phyloP scores from a whole-genome alignment of 1,284 basidiomycete genomes.

The Xerocomus amazonicus region DNA sequence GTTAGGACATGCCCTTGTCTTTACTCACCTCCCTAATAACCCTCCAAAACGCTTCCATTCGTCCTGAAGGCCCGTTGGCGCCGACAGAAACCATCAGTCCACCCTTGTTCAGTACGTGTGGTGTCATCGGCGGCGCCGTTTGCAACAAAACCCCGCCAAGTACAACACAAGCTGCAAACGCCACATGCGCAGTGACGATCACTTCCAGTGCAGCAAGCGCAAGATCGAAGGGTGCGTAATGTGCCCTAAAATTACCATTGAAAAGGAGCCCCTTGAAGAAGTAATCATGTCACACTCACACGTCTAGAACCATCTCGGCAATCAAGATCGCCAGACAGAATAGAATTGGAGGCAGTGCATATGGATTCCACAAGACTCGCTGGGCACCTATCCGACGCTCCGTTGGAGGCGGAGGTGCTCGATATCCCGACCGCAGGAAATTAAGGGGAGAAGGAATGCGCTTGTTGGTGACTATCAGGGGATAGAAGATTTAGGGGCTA shows the following conservation, averaged over 20 bases:
- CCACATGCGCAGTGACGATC: conserved; percentile 72
- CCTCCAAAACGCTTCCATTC: conserved; percentile 73
- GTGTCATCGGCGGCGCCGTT: conserved; percentile 65
- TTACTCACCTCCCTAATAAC: conserved; percentile 72
- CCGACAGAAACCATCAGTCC: conserved; percentile 7
- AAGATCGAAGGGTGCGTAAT: conserved; percentile 71
- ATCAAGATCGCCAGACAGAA: conserved; percentile 32
- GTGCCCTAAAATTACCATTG: conserved; percentile 36
- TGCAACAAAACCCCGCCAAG: conserved; percentile 84
- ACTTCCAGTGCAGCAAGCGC: conserved; percentile 72
- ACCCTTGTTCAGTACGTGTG: conserved; percentile 8
- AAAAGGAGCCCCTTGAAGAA: neutral
- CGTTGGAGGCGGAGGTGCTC: conserved; percentile 2
- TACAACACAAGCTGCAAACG: conserved; percentile 75
- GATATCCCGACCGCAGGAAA: conserved; percentile 17
- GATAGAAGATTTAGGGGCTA: neutral
- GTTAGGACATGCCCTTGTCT: neutral
- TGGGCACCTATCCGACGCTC: conserved; percentile 11
- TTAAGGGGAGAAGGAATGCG: conserved; percentile 24
- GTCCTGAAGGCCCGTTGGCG: conserved; percentile 7
- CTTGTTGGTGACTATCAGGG: conserved; percentile 30
- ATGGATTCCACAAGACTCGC: conserved; percentile 29
- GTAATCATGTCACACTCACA: conserved; percentile 24
- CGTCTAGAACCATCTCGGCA: conserved; percentile 31
- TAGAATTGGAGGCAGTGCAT: conserved; percentile 32